phyloP scores from a whole-genome alignment of 176 grass and related monocot genomes.

The Oryza nivara region DNA sequence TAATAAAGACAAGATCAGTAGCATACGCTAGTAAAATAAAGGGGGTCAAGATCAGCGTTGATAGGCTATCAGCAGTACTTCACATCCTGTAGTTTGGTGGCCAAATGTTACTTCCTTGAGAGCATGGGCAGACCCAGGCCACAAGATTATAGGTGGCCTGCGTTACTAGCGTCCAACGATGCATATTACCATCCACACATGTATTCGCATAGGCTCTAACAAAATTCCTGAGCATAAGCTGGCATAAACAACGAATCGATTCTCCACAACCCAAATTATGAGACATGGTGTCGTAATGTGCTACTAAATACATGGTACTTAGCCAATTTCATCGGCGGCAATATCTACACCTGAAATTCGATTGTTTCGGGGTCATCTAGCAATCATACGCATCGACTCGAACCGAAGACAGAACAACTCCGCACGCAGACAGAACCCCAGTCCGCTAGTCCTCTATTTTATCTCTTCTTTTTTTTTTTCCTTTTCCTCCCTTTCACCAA shows the following conservation, averaged over 20 bases:
- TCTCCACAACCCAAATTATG: neutral
- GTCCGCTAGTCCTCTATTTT: neutral
- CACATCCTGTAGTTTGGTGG: neutral
- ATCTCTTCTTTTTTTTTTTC: neutral
- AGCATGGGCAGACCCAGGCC: neutral
- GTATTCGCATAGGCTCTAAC: neutral
- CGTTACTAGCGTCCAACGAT: neutral
- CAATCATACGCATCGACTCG: neutral
- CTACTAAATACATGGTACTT: neutral
- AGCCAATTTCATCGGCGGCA: neutral
- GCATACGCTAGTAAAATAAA: neutral
- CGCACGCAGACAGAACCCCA: neutral
- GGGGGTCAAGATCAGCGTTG: neutral
- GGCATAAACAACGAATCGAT: neutral
- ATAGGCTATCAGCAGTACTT: neutral
- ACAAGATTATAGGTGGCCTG: neutral
- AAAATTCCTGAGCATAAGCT: neutral
- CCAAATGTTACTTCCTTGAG: neutral
- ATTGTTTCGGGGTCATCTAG: slow-evolving; percentile 1
- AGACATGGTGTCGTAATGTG: neutral
- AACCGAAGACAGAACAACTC: neutral
- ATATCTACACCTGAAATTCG: slow-evolving; percentile 7
- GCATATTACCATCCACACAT: neutral
- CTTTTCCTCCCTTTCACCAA: neutral
- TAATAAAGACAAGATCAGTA: neutral